Evolutionary conservation across 768 basidiomycete genomes (phyloP), one percentile per base, ranked within the genome.

Genomic region (Mycena indigotica): DNA sequence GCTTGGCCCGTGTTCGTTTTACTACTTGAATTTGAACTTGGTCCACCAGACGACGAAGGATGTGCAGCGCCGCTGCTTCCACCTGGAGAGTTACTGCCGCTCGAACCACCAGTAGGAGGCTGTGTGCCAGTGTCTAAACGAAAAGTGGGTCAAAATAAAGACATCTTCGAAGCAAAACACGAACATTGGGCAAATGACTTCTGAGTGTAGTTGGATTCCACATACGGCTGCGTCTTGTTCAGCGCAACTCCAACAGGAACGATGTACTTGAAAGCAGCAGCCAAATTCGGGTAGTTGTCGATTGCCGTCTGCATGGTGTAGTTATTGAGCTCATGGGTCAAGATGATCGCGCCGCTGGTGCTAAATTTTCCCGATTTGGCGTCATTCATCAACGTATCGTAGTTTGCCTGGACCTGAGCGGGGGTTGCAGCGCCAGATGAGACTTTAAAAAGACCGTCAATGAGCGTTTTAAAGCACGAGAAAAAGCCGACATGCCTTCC

Each of bases 271-370:
- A 87, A 86, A 0, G 74, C 74, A 4, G 70, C 49, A 57, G 76
- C 76, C 28, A 87, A 70, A 52, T 70, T 70, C 1, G 72, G 65
- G 57, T 84, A 81, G 60, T 70, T 81, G 51, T 83, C 79, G 16
- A 83, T 62, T 0, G 85, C 85, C 62, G 82, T 77, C 19, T 69
- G 65, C 85, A 87, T 85, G 2, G 85, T 86, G 57, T 73, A 84
- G 57, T 83, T 83, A 64, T 82, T 80, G 55, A 86, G 65, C 57
- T 87, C 85, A 53, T 87, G 85, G 2, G 80, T 79, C n/a, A 62
- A 52, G n/a, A 62, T 44, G 30, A 62, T 62, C 28, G 61, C 57
- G 12, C 61, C 61, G 17, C n/a, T 29, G 2, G 23, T 41, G 16
- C 56, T 29, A n/a, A 62, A 62, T n/a, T 41, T 28, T 10, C 61